phyloP scores from a whole-genome alignment of 352 stramenopile genomes.

The Phytophthora sojae region DNA sequence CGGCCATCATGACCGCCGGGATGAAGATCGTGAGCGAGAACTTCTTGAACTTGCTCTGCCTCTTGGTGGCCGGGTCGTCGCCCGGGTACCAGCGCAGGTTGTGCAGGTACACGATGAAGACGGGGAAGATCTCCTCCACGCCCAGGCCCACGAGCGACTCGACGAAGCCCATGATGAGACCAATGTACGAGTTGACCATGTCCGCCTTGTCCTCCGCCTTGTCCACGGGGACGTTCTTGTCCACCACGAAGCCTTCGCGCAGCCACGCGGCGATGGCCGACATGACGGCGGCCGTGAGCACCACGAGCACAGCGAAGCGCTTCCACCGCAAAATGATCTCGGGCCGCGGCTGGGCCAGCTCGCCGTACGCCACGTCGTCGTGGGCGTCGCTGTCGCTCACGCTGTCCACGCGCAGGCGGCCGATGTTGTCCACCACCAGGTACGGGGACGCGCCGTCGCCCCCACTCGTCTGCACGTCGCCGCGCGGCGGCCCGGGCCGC shows the following conservation, averaged over 20 bases:
- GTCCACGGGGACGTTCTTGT: slow-evolving; percentile 18
- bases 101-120: slow-evolving; percentile 72
- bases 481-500: slow-evolving; percentile 3
- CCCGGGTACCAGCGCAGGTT: slow-evolving; percentile 63
- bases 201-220: slow-evolving; percentile 45
- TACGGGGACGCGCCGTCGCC: slow-evolving; percentile 17
- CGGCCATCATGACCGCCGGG: slow-evolving; percentile 44
- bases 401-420: slow-evolving; percentile 35
- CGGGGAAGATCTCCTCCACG: slow-evolving; percentile 60
- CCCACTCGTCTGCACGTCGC: slow-evolving; percentile 16
- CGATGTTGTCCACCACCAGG: slow-evolving; percentile 37
- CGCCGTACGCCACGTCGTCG: slow-evolving; percentile 36
- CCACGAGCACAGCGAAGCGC: slow-evolving; percentile 56
- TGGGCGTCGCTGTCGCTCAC: slow-evolving; percentile 30
- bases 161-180: slow-evolving; percentile 68
- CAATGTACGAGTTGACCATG: slow-evolving; percentile 63
- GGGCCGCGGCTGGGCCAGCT: slow-evolving; percentile 50
- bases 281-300: slow-evolving; percentile 51
- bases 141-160: slow-evolving; percentile 57
- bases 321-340: slow-evolving; percentile 74
- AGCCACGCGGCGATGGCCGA: slow-evolving; percentile 48
- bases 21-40: slow-evolving; percentile 67
- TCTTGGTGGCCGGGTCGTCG: slow-evolving; percentile 55
- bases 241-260: slow-evolving; percentile 48
- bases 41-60: slow-evolving; percentile 65